Base-by-base conservation (phyloP, 345 rosid genomes). In the Psidium guajava region DNA sequence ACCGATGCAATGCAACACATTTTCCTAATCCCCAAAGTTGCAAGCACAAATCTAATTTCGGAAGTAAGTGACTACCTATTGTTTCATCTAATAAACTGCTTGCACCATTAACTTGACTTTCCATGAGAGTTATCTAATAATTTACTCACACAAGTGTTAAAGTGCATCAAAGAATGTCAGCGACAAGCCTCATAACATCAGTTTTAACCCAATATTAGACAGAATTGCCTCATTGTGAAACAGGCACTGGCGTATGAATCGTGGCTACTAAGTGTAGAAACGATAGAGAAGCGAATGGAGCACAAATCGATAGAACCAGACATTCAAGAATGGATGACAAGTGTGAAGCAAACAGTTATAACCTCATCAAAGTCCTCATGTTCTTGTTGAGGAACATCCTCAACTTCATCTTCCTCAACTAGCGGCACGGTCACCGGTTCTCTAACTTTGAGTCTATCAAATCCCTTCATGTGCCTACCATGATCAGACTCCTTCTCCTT, bases 401-500 rank as follows among this genome's bases (percentile, higher is more conserved):
- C 94, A 24, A 50, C 85, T 77, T 89, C 91, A 83, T 87, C 90
- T 61, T 83, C 86, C 64, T 88, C 91, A 5, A 20, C 47, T 18
- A 18, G 77, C 1, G 86, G 85, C 82, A 85, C 87, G 11, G 84
- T 81, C 87, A 87, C 87, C 5, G 98, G 94, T 61, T 94, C 98
- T 85, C 95, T 92, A 83, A 92, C 91, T 85, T 92, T 94, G 86
- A 73, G 85, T 75, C 99, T 90, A 84, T 90, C 93, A 84, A 90
- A 93, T 53, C 96, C 97, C 87, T 95, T 97, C 95, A 95, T 91
- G 87, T 97, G 99, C 49, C 98, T 92, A 84, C 99, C 99, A 87
- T 87, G 99, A 74, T 97, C 99, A 36, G 98, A 93, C 6, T 88
- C 98, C 90, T 97, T 97, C 92, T 97, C 99, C 94, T 95, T 97